A percentile compares a stretch with the other conserved stretches of the same genome.
phyloP scores from a whole-genome alignment of 345 rosid species.

The Atalantia buxifolia region DNA sequence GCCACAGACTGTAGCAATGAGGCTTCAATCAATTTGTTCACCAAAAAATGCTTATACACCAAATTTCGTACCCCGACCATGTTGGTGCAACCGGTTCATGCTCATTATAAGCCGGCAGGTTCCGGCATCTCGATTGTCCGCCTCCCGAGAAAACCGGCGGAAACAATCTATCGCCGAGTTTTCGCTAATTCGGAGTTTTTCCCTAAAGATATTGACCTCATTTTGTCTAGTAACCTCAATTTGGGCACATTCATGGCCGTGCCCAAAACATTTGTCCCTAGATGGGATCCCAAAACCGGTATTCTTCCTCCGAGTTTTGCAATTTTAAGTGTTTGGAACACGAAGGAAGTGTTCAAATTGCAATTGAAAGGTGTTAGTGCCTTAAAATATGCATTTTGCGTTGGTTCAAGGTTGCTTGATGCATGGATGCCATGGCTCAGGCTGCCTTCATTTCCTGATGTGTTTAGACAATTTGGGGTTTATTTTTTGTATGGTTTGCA shows the following conservation, averaged over 20 bases:
- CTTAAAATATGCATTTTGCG: constrained; percentile 42
- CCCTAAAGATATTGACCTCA: constrained; percentile 47
- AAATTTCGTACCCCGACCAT: constrained; percentile 55
- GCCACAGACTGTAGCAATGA: constrained; percentile 66
- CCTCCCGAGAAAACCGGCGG: constrained; percentile 31
- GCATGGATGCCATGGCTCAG: constrained; percentile 64
- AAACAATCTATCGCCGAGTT: constrained; percentile 33
- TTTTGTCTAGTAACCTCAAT: constrained; percentile 42
- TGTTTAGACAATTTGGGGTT: constrained; percentile 60
- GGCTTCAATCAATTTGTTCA: constrained; percentile 67
- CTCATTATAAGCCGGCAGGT: constrained; percentile 41
- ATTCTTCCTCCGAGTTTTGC: constrained; percentile 47
- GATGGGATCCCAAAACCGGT: constrained; percentile 35
- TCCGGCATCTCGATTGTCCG: constrained; percentile 32
- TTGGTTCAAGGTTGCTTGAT: constrained; percentile 57
- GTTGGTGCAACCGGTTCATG: constrained; percentile 77
- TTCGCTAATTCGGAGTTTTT: constrained; percentile 56
- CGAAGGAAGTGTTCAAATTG: constrained; percentile 61
- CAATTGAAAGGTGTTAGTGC: constrained; percentile 57
- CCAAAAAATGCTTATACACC: constrained; percentile 42
- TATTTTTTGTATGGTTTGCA: constrained; percentile 59
- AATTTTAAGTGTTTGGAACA: constrained; percentile 65
- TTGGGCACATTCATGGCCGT: constrained; percentile 74
- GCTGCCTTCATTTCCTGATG: constrained; percentile 69
- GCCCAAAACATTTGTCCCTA: constrained; percentile 24